Evolutionary conservation across 306 rosid species (phyloP).

Genomic region (Rosa multiflora): DNA sequence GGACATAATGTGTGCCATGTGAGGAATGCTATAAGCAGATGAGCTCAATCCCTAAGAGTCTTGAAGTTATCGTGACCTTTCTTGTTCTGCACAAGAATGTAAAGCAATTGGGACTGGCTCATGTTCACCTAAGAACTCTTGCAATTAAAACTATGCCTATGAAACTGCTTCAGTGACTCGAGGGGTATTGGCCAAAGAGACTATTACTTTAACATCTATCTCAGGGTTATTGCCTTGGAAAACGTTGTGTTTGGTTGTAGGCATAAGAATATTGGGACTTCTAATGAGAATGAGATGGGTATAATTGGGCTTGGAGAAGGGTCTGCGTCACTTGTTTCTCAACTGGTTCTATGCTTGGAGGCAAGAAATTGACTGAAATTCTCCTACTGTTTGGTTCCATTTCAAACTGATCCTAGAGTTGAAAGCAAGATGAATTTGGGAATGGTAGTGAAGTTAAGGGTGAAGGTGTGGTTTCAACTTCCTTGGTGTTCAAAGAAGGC

Average conservation of each 20-base stretch:
- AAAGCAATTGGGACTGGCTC: conserved; percentile 7
- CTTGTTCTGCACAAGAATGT: conserved; percentile 45
- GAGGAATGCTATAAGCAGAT: conserved; percentile 37
- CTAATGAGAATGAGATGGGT: conserved; percentile 60
- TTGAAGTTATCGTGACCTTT: conserved; percentile 29
- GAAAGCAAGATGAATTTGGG: conserved; percentile 43
- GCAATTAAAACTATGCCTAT: conserved; percentile 39
- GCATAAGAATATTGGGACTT: conserved; percentile 24
- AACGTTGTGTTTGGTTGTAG: conserved; percentile 54
- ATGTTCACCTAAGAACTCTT: conserved; percentile 37
- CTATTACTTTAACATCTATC: not conserved
- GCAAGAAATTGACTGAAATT: conserved; percentile 23
- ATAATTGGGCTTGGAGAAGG: conserved; percentile 52
- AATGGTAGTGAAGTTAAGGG: conserved; percentile 42
- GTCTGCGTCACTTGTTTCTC: conserved; percentile 51
- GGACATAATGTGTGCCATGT: conserved; percentile 56
- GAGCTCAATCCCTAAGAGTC: conserved; percentile 45
- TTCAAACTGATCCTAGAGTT: conserved; percentile 40
- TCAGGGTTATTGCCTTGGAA: not conserved
- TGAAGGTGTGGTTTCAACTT: conserved; percentile 21
- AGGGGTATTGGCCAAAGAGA: conserved; percentile 45
- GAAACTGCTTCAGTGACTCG: conserved; percentile 35
- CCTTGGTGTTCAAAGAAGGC: not conserved
- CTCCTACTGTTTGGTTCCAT: conserved; percentile 56
- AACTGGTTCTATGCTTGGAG: conserved; percentile 34